A percentile compares a stretch with the other conserved stretches of the same genome.
Conservation (phyloP, 2,329 filamentous ascomycete genomes). For the Trichoderma harzianum region DNA sequence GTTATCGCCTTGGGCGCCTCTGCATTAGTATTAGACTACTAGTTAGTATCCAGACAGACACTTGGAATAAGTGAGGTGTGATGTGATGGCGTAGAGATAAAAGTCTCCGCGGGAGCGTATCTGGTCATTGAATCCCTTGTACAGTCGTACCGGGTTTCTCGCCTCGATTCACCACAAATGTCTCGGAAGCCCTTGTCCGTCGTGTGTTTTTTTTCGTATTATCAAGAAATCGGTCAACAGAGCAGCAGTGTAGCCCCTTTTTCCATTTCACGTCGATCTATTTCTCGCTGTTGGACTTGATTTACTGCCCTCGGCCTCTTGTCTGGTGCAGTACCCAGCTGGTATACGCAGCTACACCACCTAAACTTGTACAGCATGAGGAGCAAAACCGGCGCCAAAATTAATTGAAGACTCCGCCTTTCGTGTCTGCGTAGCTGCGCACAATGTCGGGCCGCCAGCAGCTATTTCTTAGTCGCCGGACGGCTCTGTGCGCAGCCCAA, state of each 20-base stretch:
- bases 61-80: background rate
- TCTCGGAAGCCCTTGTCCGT: background rate
- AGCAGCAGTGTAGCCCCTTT: background rate
- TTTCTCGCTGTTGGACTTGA: background rate
- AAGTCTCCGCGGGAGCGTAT: conserved; percentile 1
- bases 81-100: background rate
- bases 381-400: background rate
- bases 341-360: background rate
- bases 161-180: background rate
- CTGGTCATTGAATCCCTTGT: background rate
- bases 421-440: background rate
- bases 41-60: too few species aligned
- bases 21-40: background rate
- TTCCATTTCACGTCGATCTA: background rate
- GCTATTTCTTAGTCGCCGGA: background rate
- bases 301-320: background rate
- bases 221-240: background rate
- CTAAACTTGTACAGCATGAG: background rate
- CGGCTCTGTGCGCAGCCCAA: background rate
- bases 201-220: background rate
- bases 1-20: background rate
- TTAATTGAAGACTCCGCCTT: background rate
- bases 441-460: conserved; percentile 12
- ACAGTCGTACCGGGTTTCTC: background rate
- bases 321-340: background rate